A percentile compares a stretch with the other conserved stretches of the same genome.
Evolutionary conservation across 2,329 filamentous ascomycete genomes (phyloP).

Genomic region (Botryotinia convoluta): DNA sequence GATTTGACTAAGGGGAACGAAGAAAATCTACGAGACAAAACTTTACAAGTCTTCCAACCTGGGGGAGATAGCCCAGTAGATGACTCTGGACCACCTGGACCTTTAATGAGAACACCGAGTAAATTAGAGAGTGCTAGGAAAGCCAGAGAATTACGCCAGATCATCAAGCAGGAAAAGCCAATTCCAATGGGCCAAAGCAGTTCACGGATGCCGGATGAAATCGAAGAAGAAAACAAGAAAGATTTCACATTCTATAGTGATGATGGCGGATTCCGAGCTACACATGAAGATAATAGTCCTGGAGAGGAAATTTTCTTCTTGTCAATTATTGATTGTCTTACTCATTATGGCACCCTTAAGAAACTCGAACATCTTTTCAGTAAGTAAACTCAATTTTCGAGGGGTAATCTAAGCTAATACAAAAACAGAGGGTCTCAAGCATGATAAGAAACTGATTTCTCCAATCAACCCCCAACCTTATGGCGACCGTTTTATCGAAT

Average conservation of each 20-base stretch:
- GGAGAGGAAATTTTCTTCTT: conserved; percentile 97
- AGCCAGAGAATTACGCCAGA: conserved; percentile 84
- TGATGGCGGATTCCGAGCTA: conserved; percentile 89
- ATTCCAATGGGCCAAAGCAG: conserved; percentile 84
- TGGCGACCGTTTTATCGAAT: conserved; percentile 89
- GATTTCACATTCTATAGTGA: conserved; percentile 87
- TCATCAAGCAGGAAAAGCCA: conserved; percentile 88
- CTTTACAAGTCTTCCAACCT: conserved; percentile 89
- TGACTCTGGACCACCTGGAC: conserved; percentile 48
- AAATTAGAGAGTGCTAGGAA: conserved; percentile 90
- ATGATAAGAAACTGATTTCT: conserved; percentile 83
- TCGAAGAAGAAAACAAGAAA: conserved; percentile 69
- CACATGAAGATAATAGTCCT: conserved; percentile 80
- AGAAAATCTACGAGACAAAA: conserved; percentile 87
- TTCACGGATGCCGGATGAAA: conserved; percentile 86
- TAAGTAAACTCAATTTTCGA: conserved; percentile 24
- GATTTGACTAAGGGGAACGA: conserved; percentile 89
- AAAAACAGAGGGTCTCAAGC: conserved; percentile 67
- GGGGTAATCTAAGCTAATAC: conserved; percentile 25
- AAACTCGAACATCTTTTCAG: conserved; percentile 94
- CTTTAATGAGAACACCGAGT: conserved; percentile 84
- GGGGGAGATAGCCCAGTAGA: conserved; percentile 64
- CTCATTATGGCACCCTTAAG: conserved; percentile 92
- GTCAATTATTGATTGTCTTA: conserved; percentile 96
- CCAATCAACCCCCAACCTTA: conserved; percentile 88